Conservation (phyloP, 768 basidiomycete species). For the Termitomyces sp. region DNA sequence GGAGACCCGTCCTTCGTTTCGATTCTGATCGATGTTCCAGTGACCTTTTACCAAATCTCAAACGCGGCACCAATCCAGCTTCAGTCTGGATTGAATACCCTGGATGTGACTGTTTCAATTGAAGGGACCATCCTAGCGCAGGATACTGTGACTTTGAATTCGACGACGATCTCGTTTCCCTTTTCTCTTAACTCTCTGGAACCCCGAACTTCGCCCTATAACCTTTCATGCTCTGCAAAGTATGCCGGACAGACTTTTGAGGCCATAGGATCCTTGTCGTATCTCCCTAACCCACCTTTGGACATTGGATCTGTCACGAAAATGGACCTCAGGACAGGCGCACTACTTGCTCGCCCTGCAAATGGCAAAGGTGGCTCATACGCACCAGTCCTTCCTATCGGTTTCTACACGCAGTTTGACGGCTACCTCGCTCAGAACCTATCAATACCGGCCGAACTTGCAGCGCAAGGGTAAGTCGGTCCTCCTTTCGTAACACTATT, state of each 20-base stretch:
- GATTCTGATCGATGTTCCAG: slow-evolving; percentile 47
- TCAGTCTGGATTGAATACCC: slow-evolving; percentile 15
- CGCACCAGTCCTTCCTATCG: slow-evolving; percentile 62
- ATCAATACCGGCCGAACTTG: slow-evolving; percentile 48
- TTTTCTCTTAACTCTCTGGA: slow-evolving; percentile 43
- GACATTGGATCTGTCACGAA: slow-evolving; percentile 55
- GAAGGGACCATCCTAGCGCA: slow-evolving; percentile 37
- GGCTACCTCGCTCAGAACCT: slow-evolving; percentile 48
- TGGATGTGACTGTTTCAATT: slow-evolving; percentile 40
- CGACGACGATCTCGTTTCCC: slow-evolving; percentile 40
- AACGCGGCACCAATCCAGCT: slow-evolving; percentile 39
- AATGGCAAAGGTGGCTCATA: slow-evolving; percentile 44
- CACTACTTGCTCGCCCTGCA: slow-evolving; percentile 44
- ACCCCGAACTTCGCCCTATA: slow-evolving; percentile 35
- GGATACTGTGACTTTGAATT: slow-evolving; percentile 46
- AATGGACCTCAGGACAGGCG: slow-evolving; percentile 57
- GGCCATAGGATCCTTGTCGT: slow-evolving; percentile 38
- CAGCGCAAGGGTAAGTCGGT: slow-evolving; percentile 45
- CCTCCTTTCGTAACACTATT: background rate
- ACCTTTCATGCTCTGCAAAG: slow-evolving; percentile 32
- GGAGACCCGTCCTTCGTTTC: slow-evolving; percentile 29
- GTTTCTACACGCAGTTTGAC: slow-evolving; percentile 66
- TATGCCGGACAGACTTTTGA: slow-evolving; percentile 36
- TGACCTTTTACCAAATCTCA: slow-evolving; percentile 42
- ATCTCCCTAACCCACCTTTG: slow-evolving; percentile 41